These are phyloP conservation scores for Candida morakotiae DNA, from an alignment of 805 yeast species.

Conservation along the genomic window DNA sequence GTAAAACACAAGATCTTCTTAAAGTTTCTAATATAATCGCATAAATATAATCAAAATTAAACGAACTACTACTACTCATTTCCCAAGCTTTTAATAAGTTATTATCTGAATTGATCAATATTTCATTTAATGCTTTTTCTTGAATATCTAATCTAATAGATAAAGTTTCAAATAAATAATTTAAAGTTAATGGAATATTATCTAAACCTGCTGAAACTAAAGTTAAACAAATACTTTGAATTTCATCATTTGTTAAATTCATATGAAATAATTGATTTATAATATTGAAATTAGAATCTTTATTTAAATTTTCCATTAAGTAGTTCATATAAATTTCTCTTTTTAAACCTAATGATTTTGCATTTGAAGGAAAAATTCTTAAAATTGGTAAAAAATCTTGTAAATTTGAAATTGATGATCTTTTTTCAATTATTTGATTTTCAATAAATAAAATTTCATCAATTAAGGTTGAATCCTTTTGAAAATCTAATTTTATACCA, in stretches of 20 bases:
- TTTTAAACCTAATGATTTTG: constrained; percentile 26
- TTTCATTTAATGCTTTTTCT: constrained; percentile 36
- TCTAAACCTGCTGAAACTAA: constrained; percentile 81
- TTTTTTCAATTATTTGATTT: constrained; percentile 48
- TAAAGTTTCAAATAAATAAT: constrained; percentile 58
- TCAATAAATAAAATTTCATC: constrained; percentile 54
- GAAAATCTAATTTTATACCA: constrained; percentile 45
- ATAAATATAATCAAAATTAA: constrained; percentile 33
- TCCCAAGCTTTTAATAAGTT: constrained; percentile 33
- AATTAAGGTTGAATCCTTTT: constrained; percentile 33
- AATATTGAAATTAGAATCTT: constrained; percentile 27
- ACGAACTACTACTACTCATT: no score
- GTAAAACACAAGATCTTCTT: constrained; percentile 61
- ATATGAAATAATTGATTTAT: constrained; percentile 21
- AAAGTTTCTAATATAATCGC: constrained; percentile 64
- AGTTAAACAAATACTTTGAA: constrained; percentile 61
- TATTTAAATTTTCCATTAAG: constrained; percentile 20
- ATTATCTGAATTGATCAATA: constrained; percentile 31
- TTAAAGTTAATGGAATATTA: constrained; percentile 61
- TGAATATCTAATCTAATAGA: constrained; percentile 30
- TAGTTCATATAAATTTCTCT: constrained; percentile 48
- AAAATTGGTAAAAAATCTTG: constrained; percentile 52
- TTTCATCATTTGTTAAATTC: constrained; percentile 30
- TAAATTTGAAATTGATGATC: constrained; percentile 54
- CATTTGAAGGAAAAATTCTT: constrained; percentile 23